Evolutionary conservation across 176 grass and related monocot species (phyloP).

Genomic region (Dendrocalamus sinicus): DNA sequence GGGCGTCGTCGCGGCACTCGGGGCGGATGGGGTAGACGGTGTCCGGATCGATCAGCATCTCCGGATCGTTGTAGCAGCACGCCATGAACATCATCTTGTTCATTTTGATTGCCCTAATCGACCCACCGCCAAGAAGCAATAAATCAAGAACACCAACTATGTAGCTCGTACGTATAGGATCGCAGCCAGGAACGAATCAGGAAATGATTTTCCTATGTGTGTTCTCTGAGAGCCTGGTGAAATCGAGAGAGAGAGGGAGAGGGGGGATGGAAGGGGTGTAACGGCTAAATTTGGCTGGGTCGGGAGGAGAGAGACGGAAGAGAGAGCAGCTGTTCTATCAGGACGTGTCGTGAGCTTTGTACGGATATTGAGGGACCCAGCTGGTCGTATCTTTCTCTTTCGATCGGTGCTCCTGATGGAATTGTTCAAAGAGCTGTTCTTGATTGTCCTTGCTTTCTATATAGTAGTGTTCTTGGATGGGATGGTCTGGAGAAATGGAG

Average conservation of each 20-base stretch:
- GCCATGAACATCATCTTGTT: conserved; percentile 54
- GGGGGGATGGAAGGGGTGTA: conserved; percentile 33
- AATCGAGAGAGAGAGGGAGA: neutral
- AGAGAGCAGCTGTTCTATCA: too few species aligned
- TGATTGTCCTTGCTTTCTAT: neutral
- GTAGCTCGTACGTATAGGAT: neutral
- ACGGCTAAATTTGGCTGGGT: conserved; percentile 64
- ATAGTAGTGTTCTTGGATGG: neutral
- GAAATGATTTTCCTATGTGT: conserved; percentile 14
- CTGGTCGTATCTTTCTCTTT: neutral
- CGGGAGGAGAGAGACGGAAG: neutral
- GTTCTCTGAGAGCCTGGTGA: neutral
- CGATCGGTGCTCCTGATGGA: neutral
- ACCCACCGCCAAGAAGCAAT: neutral
- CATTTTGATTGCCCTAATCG: conserved; percentile 26
- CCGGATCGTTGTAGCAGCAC: conserved; percentile 76
- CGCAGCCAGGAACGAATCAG: conserved; percentile 4
- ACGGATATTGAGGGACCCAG: neutral
- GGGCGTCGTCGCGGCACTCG: conserved; percentile 71
- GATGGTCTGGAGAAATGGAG: neutral
- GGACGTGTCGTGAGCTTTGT: neutral
- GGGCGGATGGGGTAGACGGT: conserved; percentile 71
- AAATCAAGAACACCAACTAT: conserved; percentile 1
- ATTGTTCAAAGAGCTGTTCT: conserved; percentile 14
- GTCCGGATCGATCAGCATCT: conserved; percentile 78